Percentiles rank a stretch among this genome's conserved stretches.
Evolutionary conservation across 1,139 yeast genomes (phyloP).

Genomic region (Hyphopichia pseudoburtonii): DNA sequence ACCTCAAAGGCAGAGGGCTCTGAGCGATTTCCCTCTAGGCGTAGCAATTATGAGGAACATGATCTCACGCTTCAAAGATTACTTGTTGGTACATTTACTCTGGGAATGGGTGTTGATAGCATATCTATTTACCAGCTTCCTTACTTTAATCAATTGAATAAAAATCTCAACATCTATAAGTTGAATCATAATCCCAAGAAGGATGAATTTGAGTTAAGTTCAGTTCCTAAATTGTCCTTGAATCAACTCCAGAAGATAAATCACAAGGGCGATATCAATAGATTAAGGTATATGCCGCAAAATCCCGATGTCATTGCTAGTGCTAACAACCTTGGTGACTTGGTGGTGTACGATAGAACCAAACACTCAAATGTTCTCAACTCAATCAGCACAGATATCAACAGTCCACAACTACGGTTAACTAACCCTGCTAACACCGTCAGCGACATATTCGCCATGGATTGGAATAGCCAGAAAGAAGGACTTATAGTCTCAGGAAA

Average conservation of each 20-base stretch:
- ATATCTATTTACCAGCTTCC: conserved; percentile 43
- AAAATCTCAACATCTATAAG: conserved; percentile 30
- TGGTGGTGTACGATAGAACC: conserved; percentile 52
- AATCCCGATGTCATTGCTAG: conserved; percentile 46
- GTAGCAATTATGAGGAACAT: conserved; percentile 3
- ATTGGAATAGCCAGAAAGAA: conserved; percentile 44
- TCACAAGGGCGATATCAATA: conserved; percentile 47
- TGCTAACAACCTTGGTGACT: conserved; percentile 39
- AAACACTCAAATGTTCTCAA: conserved; percentile 47
- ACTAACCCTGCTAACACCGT: conserved; percentile 12
- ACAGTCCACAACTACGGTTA: conserved; percentile 32
- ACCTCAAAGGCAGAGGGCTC: conserved; percentile 1
- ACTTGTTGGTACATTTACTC: conserved; percentile 43
- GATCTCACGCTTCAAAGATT: conserved; percentile 31
- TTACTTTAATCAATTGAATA: conserved; percentile 30
- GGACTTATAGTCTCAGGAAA: conserved; percentile 36
- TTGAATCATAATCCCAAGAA: conserved; percentile 41
- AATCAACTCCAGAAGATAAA: conserved; percentile 40
- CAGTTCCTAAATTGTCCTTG: conserved; percentile 27
- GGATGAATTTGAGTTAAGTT: conserved; percentile 39
- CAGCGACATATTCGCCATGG: conserved; percentile 42
- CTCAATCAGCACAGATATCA: conserved; percentile 25
- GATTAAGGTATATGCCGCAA: conserved; percentile 42
- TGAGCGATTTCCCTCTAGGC: neutral
- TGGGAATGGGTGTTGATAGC: conserved; percentile 42